A percentile compares a stretch with the other conserved stretches of the same genome.
These are phyloP conservation scores for Albophoma yamanashiensis DNA, from an alignment of 2,329 filamentous ascomycete genomes.

Conservation along the genomic window DNA sequence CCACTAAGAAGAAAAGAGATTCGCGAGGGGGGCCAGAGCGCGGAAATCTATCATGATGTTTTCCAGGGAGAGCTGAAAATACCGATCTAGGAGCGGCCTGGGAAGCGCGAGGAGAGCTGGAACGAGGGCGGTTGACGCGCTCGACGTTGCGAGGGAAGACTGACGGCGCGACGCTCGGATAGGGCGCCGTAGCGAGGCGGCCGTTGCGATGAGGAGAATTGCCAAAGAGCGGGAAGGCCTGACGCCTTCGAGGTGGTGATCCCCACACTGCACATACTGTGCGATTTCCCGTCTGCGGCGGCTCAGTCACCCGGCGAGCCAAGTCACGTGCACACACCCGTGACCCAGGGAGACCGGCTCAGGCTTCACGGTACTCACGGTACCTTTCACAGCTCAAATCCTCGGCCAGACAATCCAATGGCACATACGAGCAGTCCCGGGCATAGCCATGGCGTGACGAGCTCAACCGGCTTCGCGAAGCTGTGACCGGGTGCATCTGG, in stretches of 20 bases:
- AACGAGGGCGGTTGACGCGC: not conserved
- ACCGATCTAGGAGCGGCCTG: conserved; percentile 4
- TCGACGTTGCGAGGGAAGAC: not conserved
- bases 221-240: not conserved
- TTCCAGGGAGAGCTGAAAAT: conserved; percentile 14
- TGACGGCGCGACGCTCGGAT: not conserved
- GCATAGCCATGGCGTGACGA: not conserved
- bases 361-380: not conserved
- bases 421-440: not conserved
- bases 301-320: not conserved
- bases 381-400: no score
- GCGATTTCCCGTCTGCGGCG: not conserved
- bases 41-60: conserved; percentile 32
- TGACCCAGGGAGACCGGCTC: not conserved
- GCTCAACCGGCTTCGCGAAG: not conserved
- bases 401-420: not conserved
- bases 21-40: conserved; percentile 17
- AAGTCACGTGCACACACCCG: conserved; percentile 1
- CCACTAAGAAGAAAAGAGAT: conserved; percentile 28
- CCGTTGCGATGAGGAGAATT: not conserved
- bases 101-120: not conserved
- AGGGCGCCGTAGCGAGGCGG: not conserved
- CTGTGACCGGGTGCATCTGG: not conserved
- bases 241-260: not conserved
- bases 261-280: not conserved